These are phyloP conservation scores for Phytophthora citricola DNA, from an alignment of 352 stramenopile genomes.

Conservation along the genomic window DNA sequence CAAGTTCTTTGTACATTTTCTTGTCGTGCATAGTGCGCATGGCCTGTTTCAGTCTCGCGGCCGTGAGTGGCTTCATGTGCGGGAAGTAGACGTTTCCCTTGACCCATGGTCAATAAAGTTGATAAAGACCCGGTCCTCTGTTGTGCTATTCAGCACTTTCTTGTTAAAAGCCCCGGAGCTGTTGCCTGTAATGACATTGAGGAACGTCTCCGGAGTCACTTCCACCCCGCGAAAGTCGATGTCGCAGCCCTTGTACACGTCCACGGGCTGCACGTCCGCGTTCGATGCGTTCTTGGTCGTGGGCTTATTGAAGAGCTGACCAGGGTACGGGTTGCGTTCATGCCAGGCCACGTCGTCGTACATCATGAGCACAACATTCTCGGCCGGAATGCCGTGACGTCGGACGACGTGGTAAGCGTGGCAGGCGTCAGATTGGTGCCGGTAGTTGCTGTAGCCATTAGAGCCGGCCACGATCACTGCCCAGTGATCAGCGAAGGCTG, in stretches of 20 bases:
- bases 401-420: constrained; percentile 93
- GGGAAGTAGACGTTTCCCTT: constrained; percentile 86
- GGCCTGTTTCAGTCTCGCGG: constrained; percentile 66
- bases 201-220: constrained; percentile 89
- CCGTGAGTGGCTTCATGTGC: constrained; percentile 71
- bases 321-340: constrained; percentile 87
- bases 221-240: constrained; percentile 79
- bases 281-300: constrained; percentile 41
- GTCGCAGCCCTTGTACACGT: constrained; percentile 90
- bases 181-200: constrained; percentile 89
- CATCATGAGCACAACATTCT: constrained; percentile 94
- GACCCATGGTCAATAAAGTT: constrained; percentile 94
- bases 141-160: constrained; percentile 88
- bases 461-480: constrained; percentile 92
- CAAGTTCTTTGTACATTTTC: constrained; percentile 91
- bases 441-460: constrained; percentile 91
- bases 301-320: constrained; percentile 91
- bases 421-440: constrained; percentile 90
- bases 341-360: constrained; percentile 90
- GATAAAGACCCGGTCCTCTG: constrained; percentile 91
- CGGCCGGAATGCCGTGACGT: constrained; percentile 82
- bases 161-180: constrained; percentile 54
- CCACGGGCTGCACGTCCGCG: constrained; percentile 47
- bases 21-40: constrained; percentile 84
- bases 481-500: constrained; percentile 75